Percentiles rank a stretch among this genome's conserved stretches.
These are phyloP conservation scores for Aspergillus cavernicola DNA, from an alignment of 495 filamentous ascomycete genomes.

Conservation along the genomic window DNA sequence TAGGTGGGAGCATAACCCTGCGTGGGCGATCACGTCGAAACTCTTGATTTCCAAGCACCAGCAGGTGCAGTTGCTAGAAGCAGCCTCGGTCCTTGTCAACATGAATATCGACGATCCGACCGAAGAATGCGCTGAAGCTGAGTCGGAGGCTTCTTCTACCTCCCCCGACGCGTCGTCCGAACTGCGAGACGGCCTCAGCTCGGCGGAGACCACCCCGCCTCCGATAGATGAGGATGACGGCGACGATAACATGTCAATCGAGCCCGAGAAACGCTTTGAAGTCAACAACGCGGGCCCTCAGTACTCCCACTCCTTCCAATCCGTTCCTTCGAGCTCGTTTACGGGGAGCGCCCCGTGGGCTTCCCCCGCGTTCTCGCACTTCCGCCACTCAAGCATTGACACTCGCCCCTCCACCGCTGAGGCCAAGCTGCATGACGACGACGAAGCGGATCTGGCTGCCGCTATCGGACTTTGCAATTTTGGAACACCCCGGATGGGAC, in stretches of 20 bases:
- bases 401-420: constrained; percentile 60
- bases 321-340: constrained; percentile 57
- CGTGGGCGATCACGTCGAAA: constrained; percentile 97
- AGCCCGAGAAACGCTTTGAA: constrained; percentile 46
- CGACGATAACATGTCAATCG: constrained; percentile 40
- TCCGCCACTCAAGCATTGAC: constrained; percentile 55
- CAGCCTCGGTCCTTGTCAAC: constrained; percentile 85
- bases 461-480: constrained; percentile 93
- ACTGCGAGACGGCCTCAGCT: constrained; percentile 62
- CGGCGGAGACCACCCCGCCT: constrained; percentile 53
- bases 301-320: constrained; percentile 84
- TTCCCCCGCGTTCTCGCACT: constrained; percentile 46
- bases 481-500: constrained; percentile 69
- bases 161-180: constrained; percentile 80
- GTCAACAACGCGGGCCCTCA: constrained; percentile 56
- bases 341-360: constrained; percentile 42
- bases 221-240: constrained; percentile 47
- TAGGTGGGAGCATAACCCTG: constrained; percentile 99
- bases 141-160: constrained; percentile 76
- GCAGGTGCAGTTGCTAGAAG: constrained; percentile 96
- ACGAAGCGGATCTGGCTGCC: constrained; percentile 74
- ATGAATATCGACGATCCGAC: constrained; percentile 70
- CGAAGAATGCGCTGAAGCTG: constrained; percentile 59
- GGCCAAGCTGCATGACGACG: constrained; percentile 51
- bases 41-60: constrained; percentile 98